Conservation (phyloP, 305 asterid species). For the Fraxinus latifolia region DNA sequence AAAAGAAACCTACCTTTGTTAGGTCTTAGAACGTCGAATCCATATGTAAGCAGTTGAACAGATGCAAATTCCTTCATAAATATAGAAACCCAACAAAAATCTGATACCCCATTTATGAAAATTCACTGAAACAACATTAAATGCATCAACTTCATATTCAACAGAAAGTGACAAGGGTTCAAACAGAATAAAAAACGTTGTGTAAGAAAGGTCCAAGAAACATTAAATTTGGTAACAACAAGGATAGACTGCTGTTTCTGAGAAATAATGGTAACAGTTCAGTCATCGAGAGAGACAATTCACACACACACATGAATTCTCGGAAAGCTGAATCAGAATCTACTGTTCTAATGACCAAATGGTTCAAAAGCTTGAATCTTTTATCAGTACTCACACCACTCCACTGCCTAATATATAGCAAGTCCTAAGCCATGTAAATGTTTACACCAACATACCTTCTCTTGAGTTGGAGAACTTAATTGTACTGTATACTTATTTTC, state of each 20-base stretch:
- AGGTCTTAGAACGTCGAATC: constrained; percentile 5
- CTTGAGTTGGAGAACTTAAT: neutral
- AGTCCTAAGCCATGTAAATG: neutral
- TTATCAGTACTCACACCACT: neutral
- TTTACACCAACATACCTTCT: neutral
- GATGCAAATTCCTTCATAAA: constrained; percentile 16
- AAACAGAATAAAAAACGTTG: constrained; percentile 36
- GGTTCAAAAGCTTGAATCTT: constrained; percentile 13
- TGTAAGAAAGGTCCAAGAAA: constrained; percentile 43
- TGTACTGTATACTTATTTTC: neutral
- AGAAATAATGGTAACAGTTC: constrained; percentile 10
- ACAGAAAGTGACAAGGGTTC: constrained; percentile 46
- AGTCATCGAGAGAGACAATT: constrained; percentile 2
- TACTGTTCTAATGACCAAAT: constrained; percentile 16
- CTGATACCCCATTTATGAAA: constrained; percentile 26
- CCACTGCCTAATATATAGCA: constrained; percentile 3
- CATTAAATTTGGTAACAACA: constrained; percentile 46
- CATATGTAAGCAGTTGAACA: constrained; percentile 5
- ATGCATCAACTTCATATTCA: constrained; percentile 49
- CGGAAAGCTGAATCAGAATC: constrained; percentile 35
- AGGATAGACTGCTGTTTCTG: constrained; percentile 28
- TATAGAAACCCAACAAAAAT: constrained; percentile 16
- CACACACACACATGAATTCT: constrained; percentile 28
- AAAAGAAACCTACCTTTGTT: neutral
- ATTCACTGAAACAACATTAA: constrained; percentile 43